These are phyloP conservation scores for Diplodia corticola DNA, from an alignment of 2,329 filamentous ascomycete genomes.

Conservation along the genomic window DNA sequence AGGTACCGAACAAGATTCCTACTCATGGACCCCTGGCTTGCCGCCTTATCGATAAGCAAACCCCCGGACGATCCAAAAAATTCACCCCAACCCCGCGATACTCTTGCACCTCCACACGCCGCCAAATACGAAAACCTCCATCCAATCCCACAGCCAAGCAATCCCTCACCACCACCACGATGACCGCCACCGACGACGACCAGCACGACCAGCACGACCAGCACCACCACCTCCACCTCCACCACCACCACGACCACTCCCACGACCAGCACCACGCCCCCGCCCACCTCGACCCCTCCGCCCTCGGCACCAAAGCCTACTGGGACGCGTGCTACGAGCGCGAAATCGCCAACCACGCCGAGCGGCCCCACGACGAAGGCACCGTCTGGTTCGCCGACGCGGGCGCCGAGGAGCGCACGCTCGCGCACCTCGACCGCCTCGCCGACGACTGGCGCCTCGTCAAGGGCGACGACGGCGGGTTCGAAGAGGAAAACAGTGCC, in stretches of 20 bases:
- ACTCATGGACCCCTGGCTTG: not conserved
- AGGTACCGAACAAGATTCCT: not conserved
- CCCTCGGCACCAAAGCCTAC: constrained; percentile 75
- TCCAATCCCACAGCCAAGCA: not conserved
- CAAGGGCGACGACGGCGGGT: constrained; percentile 29
- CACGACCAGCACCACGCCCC: too few relatives aligned
- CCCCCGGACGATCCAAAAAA: not conserved
- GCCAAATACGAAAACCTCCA: too few relatives aligned
- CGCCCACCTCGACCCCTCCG: constrained; percentile 66
- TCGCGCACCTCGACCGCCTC: constrained; percentile 62
- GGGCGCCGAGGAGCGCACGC: constrained; percentile 77
- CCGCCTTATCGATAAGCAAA: not conserved
- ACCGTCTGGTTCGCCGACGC: constrained; percentile 97
- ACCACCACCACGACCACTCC: not conserved
- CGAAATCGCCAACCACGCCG: constrained; percentile 69
- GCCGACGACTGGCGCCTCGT: constrained; percentile 50
- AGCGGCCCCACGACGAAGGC: constrained; percentile 75
- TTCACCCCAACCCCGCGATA: not conserved
- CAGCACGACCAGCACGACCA: not conserved
- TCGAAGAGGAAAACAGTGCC: constrained; percentile 29
- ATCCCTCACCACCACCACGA: not conserved
- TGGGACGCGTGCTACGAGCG: constrained; percentile 67
- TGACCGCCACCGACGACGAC: not conserved
- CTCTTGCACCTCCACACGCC: not conserved
- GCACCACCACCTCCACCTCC: too few relatives aligned